These are phyloP conservation scores for Anisogramma anomala DNA, from an alignment of 2,329 filamentous ascomycete species.

Conservation along the genomic window DNA sequence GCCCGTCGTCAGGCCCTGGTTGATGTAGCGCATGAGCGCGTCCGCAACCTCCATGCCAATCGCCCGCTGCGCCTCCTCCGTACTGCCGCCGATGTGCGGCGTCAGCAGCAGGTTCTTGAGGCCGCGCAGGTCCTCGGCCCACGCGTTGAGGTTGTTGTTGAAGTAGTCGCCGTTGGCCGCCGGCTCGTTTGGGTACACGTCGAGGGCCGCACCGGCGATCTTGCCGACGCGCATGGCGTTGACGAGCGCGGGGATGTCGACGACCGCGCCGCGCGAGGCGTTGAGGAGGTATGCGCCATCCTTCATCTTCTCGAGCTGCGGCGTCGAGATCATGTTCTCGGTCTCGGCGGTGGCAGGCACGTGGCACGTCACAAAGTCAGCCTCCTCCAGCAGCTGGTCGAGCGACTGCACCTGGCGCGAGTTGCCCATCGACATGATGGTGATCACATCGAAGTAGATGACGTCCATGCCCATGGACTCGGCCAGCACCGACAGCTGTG, in stretches of 20 bases:
- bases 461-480: slow-evolving; percentile 98
- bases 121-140: slow-evolving; percentile 72
- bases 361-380: slow-evolving; percentile 91
- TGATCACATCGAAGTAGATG: slow-evolving; percentile 92
- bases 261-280: slow-evolving; percentile 83
- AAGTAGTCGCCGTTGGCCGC: slow-evolving; percentile 94
- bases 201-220: slow-evolving; percentile 85
- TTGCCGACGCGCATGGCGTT: slow-evolving; percentile 77
- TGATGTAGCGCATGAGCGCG: slow-evolving; percentile 85
- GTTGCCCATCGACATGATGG: slow-evolving; percentile 87
- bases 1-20: slow-evolving; percentile 81
- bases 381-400: slow-evolving; percentile 60
- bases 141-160: slow-evolving; percentile 67
- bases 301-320: slow-evolving; percentile 82
- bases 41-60: slow-evolving; percentile 90
- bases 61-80: slow-evolving; percentile 91
- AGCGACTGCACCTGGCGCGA: slow-evolving; percentile 72
- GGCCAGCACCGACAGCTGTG: slow-evolving; percentile 86
- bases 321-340: slow-evolving; percentile 74
- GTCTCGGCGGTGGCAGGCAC: slow-evolving; percentile 91
- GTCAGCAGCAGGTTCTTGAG: slow-evolving; percentile 91
- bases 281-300: slow-evolving; percentile 90
- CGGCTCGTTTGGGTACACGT: slow-evolving; percentile 92
- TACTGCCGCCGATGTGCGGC: slow-evolving; percentile 94
- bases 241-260: slow-evolving; percentile 86